Evolutionary conservation across 495 filamentous ascomycete species (phyloP).

Genomic region (Podospora fimiseda): DNA sequence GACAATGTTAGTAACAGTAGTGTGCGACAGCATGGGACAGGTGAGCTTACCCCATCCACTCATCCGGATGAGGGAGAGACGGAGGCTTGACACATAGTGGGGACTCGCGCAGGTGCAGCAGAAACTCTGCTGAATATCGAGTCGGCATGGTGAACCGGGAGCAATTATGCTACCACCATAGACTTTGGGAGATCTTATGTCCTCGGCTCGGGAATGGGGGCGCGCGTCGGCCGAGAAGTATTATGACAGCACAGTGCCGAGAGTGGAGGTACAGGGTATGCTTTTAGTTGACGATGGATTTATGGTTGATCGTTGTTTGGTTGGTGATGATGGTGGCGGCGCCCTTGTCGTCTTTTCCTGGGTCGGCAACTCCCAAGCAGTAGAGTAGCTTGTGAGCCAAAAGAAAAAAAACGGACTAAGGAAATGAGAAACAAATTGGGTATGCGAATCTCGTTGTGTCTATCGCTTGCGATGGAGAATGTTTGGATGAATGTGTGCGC

Average conservation of each 20-base stretch:
- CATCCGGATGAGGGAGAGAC: constrained; percentile 77
- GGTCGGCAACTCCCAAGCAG: too few relatives aligned
- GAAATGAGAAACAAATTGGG: background rate
- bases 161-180: constrained; percentile 23
- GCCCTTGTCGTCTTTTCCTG: background rate
- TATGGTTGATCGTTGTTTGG: background rate
- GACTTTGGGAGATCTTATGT: background rate
- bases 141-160: constrained; percentile 34
- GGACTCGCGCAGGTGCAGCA: constrained; percentile 70
- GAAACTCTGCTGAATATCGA: constrained; percentile 73
- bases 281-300: background rate
- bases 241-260: too few relatives aligned
- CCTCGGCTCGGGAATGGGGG: background rate
- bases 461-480: too few relatives aligned
- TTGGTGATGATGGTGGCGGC: background rate
- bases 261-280: too few relatives aligned
- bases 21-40: background rate
- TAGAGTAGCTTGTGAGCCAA: too few relatives aligned
- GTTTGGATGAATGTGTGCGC: background rate
- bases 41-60: constrained; percentile 91
- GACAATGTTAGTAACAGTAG: constrained; percentile 1
- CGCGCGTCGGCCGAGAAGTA: background rate
- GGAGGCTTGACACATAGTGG: constrained; percentile 78
- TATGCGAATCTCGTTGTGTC: too few relatives aligned
- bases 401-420: background rate